Base-by-base conservation (phyloP, 208 protist genomes). In the Crithidia brevicula region DNA sequence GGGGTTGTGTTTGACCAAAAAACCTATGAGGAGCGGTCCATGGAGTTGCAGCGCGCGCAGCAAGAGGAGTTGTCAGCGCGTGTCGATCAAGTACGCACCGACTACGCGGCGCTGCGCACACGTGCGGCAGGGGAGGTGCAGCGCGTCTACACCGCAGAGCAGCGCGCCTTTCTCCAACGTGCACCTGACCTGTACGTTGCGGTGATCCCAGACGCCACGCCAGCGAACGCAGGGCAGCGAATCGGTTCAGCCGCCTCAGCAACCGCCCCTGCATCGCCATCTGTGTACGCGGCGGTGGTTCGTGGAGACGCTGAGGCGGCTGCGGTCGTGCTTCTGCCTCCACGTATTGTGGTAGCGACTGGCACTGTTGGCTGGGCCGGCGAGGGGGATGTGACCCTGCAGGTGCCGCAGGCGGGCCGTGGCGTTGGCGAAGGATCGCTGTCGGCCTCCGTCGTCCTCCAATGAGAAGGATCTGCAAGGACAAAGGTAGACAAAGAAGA, bases 181-280 rank as follows among this genome's bases (percentile, higher is more conserved):
- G 85, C 91, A 40, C 91, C 91, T 3, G 91, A 96, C 71, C 60
- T 96, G 25, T 96, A 89, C 65, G 67, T 65, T 7, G 73, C 65
- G 3, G 64, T 13, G 2, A 20, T 62, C 31, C 10, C 28, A 8
- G 58, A 18, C 58, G 33, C 28, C 30, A 16, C 7, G 42, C 20
- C 16, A 34, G 56, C 0, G 27, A 13, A 1, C 3, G 54, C 27
- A 27, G 33, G 11, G 40, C 28, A 30, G n/a, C 18, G 40, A n/a
- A 3, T 10, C 28, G 13, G 10, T 34, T n/a, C 20, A 57, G 15
- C 54, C 31, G 22, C 56, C n/a, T 13, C 63, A 9, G 31, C 53
- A 36, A 20, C 47, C 18, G n/a, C 34, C 62, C 5, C 13, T 7
- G 42, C 42, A 8, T 22, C 18, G 13, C 28, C 38, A 6, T 81